phyloP scores from a whole-genome alignment of 805 yeast genomes.

The Pachysolen tannophilus region DNA sequence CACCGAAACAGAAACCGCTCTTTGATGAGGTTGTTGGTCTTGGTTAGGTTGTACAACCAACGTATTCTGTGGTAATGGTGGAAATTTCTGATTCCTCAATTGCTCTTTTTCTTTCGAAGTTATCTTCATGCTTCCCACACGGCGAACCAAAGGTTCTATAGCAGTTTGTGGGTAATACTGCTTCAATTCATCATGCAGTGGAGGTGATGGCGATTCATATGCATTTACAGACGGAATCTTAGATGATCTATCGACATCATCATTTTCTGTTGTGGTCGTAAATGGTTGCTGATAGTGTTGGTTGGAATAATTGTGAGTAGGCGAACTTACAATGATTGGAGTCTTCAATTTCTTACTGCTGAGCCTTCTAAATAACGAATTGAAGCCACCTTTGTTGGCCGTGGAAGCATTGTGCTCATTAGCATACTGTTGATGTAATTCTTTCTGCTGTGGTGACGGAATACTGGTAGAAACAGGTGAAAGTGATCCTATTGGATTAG shows the following conservation, averaged over 20 bases:
- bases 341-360: conserved; percentile 20
- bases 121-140: conserved; percentile 56
- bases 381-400: conserved; percentile 10
- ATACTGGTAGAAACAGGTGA: too few relatives aligned
- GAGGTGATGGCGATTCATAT: conserved; percentile 1
- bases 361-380: conserved; percentile 23
- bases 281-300: conserved; percentile 3
- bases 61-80: conserved; percentile 22
- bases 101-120: conserved; percentile 46
- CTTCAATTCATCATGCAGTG: neutral
- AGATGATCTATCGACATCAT: conserved; percentile 1
- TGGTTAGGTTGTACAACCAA: conserved; percentile 17
- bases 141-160: conserved; percentile 31
- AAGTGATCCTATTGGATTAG: too few relatives aligned
- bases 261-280: too few relatives aligned
- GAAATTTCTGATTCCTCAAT: conserved; percentile 12
- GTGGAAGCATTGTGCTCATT: conserved; percentile 10
- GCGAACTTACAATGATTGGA: too few relatives aligned
- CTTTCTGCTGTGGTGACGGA: too few relatives aligned
- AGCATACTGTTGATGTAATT: neutral
- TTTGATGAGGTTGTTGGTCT: conserved; percentile 22
- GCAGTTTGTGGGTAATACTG: conserved; percentile 4
- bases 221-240: conserved; percentile 3
- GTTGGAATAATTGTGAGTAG: too few relatives aligned
- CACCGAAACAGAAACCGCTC: conserved; percentile 29